Conservation (phyloP, 495 filamentous ascomycete species). For the Penicillium arizonense region DNA sequence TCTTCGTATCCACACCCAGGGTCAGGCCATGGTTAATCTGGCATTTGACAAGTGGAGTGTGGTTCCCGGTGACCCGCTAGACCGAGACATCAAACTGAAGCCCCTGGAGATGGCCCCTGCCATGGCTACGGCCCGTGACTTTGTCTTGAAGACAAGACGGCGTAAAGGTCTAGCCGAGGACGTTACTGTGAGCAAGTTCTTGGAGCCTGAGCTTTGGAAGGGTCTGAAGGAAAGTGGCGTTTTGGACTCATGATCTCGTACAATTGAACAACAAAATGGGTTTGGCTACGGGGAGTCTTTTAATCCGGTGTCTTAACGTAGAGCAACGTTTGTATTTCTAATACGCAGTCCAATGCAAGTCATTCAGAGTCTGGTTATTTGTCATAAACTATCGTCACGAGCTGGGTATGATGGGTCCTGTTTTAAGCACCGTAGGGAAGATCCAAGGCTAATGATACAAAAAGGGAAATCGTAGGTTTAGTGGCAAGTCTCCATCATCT, state of each 20-base stretch:
- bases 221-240: conserved; percentile 86
- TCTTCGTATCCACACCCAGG: conserved; percentile 91
- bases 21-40: conserved; percentile 83
- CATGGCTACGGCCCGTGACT: conserved; percentile 88
- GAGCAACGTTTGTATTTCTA: conserved; percentile 13
- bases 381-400: conserved; percentile 3
- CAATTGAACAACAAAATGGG: conserved; percentile 3
- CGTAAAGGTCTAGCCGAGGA: conserved; percentile 95
- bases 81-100: conserved; percentile 76
- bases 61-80: conserved; percentile 92
- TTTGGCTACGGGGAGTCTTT: conserved; percentile 3
- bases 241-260: conserved; percentile 59
- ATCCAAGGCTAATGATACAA: neutral
- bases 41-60: conserved; percentile 95
- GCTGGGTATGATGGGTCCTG: neutral
- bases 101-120: conserved; percentile 84
- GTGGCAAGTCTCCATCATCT: conserved; percentile 86
- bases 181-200: conserved; percentile 89
- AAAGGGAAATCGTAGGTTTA: conserved; percentile 14
- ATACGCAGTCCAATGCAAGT: conserved; percentile 12
- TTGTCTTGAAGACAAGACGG: conserved; percentile 91
- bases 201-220: conserved; percentile 90
- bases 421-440: too few relatives aligned
- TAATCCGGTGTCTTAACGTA: conserved; percentile 10
- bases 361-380: conserved; percentile 4